A percentile compares a stretch with the other conserved stretches of the same genome.
Conservation (phyloP, 768 basidiomycete genomes). For the Rhizopogon roseolus region DNA sequence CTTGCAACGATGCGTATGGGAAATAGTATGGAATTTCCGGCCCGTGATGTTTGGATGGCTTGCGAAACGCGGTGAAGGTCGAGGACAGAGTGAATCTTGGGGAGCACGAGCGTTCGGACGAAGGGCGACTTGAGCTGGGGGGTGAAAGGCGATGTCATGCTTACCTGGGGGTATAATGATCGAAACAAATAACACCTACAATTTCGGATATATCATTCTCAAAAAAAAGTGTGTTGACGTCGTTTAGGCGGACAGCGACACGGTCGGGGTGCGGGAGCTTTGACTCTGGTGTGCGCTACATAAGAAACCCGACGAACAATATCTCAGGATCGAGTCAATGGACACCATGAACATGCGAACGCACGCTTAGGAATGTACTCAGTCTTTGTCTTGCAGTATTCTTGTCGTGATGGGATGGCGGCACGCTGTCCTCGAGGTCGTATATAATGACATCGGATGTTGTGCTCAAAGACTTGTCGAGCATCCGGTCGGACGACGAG, state of each 20-base stretch:
- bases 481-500: slow-evolving; percentile 73
- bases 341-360: slow-evolving; percentile 11
- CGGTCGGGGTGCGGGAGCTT: slow-evolving; percentile 40
- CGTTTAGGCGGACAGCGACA: slow-evolving; percentile 73
- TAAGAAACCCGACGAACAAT: slow-evolving; percentile 5
- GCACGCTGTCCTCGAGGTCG: slow-evolving; percentile 85
- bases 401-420: slow-evolving; percentile 57
- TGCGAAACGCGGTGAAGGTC: slow-evolving; percentile 63
- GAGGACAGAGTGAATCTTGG: slow-evolving; percentile 71
- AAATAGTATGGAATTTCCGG: slow-evolving; percentile 21
- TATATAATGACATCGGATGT: slow-evolving; percentile 77
- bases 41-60: slow-evolving; percentile 13
- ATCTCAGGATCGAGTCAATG: neutral
- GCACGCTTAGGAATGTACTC: slow-evolving; percentile 50
- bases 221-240: slow-evolving; percentile 61
- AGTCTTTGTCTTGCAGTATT: slow-evolving; percentile 52
- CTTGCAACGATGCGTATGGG: slow-evolving; percentile 67
- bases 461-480: slow-evolving; percentile 65
- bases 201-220: slow-evolving; percentile 56
- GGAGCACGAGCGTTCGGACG: slow-evolving; percentile 71
- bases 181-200: slow-evolving; percentile 29
- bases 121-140: slow-evolving; percentile 38
- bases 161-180: neutral
- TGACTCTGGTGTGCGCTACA: slow-evolving; percentile 19
- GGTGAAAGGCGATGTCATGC: neutral